Evolutionary conservation across 352 stramenopile species (phyloP).

Genomic region (Phytophthora crassamura): DNA sequence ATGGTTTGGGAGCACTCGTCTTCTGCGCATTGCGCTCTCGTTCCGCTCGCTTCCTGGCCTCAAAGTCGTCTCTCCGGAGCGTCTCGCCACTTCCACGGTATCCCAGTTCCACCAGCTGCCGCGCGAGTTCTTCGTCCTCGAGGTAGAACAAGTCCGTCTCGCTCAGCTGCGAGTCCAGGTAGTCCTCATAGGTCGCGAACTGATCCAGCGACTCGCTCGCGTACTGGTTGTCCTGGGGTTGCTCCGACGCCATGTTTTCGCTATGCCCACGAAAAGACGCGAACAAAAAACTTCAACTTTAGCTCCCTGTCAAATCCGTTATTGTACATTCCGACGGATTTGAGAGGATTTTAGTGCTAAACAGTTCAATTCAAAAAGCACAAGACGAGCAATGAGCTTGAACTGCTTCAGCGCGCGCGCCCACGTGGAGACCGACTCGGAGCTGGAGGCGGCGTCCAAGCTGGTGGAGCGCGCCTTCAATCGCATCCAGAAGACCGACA

Average conservation of each 20-base stretch:
- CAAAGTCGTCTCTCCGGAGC: slow-evolving; percentile 92
- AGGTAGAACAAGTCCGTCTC: slow-evolving; percentile 95
- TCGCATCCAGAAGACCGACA: slow-evolving; percentile 66
- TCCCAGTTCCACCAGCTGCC: slow-evolving; percentile 94
- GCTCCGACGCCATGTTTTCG: slow-evolving; percentile 48
- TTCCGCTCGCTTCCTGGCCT: slow-evolving; percentile 90
- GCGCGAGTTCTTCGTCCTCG: slow-evolving; percentile 93
- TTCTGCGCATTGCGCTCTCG: slow-evolving; percentile 91
- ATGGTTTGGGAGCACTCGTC: slow-evolving; percentile 86
- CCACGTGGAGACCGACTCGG: slow-evolving; percentile 58
- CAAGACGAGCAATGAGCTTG: slow-evolving; percentile 50
- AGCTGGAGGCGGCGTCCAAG: slow-evolving; percentile 76
- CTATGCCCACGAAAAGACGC: slow-evolving; percentile 19
- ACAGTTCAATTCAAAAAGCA: slow-evolving; percentile 12
- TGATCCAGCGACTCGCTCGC: slow-evolving; percentile 87
- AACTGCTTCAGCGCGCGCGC: slow-evolving; percentile 74
- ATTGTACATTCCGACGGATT: slow-evolving; percentile 22
- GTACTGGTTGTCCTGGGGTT: slow-evolving; percentile 71
- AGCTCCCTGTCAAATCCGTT: slow-evolving; percentile 20
- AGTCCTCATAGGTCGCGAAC: slow-evolving; percentile 95
- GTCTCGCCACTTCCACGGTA: slow-evolving; percentile 94
- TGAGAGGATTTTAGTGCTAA: not conserved
- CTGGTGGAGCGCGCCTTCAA: slow-evolving; percentile 64
- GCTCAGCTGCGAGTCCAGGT: slow-evolving; percentile 93
- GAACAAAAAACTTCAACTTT: slow-evolving; percentile 35